These are phyloP conservation scores for Lactifluus rugatus DNA, from an alignment of 768 basidiomycete species.

Conservation along the genomic window DNA sequence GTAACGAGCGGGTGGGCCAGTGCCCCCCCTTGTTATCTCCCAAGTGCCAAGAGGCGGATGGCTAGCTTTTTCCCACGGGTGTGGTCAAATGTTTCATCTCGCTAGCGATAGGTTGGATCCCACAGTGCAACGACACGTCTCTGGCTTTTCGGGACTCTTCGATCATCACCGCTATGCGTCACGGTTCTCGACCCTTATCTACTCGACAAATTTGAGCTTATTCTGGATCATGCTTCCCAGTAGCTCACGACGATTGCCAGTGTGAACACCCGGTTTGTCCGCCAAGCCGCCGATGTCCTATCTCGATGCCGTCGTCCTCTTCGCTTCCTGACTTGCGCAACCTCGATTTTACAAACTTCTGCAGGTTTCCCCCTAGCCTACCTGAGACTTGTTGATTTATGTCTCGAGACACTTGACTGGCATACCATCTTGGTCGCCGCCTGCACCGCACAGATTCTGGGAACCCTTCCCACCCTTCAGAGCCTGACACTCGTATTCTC, in stretches of 20 bases:
- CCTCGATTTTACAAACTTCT: slow-evolving; percentile 13
- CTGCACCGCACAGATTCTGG: slow-evolving; percentile 26
- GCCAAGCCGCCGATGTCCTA: slow-evolving; percentile 33
- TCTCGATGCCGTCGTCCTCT: slow-evolving; percentile 28
- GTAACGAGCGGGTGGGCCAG: slow-evolving; percentile 42
- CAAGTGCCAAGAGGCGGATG: slow-evolving; percentile 51
- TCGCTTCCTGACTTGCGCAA: slow-evolving; percentile 31
- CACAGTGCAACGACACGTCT: slow-evolving; percentile 34
- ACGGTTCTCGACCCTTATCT: no score
- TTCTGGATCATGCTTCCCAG: slow-evolving; percentile 31
- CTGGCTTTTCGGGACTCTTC: slow-evolving; percentile 42
- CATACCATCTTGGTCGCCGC: slow-evolving; percentile 17
- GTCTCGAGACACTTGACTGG: slow-evolving; percentile 13
- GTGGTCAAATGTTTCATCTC: slow-evolving; percentile 49
- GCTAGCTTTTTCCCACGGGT: slow-evolving; percentile 41
- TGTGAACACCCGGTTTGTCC: slow-evolving; percentile 31
- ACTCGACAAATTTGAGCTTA: slow-evolving; percentile 24
- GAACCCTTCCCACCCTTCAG: slow-evolving; percentile 33
- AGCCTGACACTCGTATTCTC: slow-evolving; percentile 34
- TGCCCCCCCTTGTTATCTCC: slow-evolving; percentile 44
- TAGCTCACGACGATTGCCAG: slow-evolving; percentile 39
- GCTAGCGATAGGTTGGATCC: slow-evolving; percentile 38
- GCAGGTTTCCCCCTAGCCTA: slow-evolving; percentile 6
- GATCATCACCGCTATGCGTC: slow-evolving; percentile 36
- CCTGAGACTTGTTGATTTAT: slow-evolving; percentile 15